Percentiles rank a stretch among this genome's conserved stretches.
These are phyloP conservation scores for Cenchrus americanus DNA, from an alignment of 176 grass and related monocot genomes.

Conservation along the genomic window DNA sequence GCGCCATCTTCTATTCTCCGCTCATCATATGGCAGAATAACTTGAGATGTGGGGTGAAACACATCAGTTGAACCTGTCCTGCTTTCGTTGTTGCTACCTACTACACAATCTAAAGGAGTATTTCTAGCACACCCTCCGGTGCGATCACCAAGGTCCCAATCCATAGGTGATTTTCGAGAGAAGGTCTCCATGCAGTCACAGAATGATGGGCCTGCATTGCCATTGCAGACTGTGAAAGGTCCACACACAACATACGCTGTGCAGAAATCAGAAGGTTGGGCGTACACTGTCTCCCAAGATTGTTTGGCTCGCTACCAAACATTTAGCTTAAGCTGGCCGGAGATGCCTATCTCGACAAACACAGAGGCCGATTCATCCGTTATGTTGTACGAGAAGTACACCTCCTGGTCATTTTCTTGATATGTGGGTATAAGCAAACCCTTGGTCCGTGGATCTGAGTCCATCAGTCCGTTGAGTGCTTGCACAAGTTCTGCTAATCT, in stretches of 20 bases:
- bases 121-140: conserved; percentile 48
- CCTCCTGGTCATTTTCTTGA: background rate
- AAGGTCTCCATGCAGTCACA: background rate
- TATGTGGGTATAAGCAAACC: background rate
- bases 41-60: conserved; percentile 30
- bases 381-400: conserved; percentile 39
- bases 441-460: background rate
- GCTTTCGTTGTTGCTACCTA: background rate
- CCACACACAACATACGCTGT: background rate
- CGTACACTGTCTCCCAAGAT: conserved; percentile 28
- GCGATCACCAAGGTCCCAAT: conserved; percentile 39
- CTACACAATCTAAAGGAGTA: conserved; percentile 37
- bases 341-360: background rate
- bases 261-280: conserved; percentile 32
- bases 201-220: background rate
- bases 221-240: background rate
- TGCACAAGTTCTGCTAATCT: background rate
- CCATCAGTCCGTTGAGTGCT: background rate
- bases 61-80: conserved; percentile 14
- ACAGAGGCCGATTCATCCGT: conserved; percentile 2
- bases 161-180: background rate
- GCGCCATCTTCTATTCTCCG: background rate
- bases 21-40: conserved; percentile 35
- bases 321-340: conserved; percentile 23
- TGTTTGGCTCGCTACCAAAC: conserved; percentile 11